These are phyloP conservation scores for Phytophthora vignae DNA, from an alignment of 352 stramenopile species.

Conservation along the genomic window DNA sequence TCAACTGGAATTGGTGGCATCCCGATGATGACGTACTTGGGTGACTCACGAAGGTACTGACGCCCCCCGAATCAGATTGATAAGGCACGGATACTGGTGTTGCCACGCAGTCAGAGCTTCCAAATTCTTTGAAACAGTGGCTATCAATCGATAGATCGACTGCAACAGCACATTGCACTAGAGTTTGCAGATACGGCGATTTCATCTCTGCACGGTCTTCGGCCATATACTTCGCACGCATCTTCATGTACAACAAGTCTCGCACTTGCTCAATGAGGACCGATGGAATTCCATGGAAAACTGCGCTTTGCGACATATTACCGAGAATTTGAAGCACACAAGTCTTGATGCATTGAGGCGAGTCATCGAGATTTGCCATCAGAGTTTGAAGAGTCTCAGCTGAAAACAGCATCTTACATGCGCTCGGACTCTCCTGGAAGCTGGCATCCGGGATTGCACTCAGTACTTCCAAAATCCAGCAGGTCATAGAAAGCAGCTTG, in stretches of 20 bases:
- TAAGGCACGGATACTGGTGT: conserved; percentile 5
- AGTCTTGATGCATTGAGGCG: conserved; percentile 56
- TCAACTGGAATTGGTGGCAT: conserved; percentile 32
- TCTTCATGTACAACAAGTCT: conserved; percentile 52
- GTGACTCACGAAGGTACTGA: conserved; percentile 23
- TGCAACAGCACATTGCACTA: conserved; percentile 66
- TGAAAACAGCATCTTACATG: conserved; percentile 43
- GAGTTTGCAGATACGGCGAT: conserved; percentile 63
- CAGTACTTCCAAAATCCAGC: conserved; percentile 49
- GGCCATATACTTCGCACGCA: conserved; percentile 53
- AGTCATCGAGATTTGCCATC: conserved; percentile 34
- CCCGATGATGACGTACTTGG: conserved; percentile 20
- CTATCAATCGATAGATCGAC: conserved; percentile 70
- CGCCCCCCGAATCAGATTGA: conserved; percentile 6
- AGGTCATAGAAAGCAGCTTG: conserved; percentile 41
- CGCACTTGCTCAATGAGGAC: conserved; percentile 51
- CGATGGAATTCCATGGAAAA: conserved; percentile 51
- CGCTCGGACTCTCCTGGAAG: conserved; percentile 20
- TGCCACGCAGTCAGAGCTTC: background rate
- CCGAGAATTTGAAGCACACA: conserved; percentile 51
- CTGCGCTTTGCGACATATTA: conserved; percentile 43
- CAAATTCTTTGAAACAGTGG: conserved; percentile 19
- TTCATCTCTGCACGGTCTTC: conserved; percentile 67
- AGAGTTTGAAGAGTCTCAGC: conserved; percentile 44
- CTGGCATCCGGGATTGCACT: conserved; percentile 25